These are phyloP conservation scores for Globisporangium viniferum DNA, from an alignment of 352 stramenopile genomes.

Conservation along the genomic window DNA sequence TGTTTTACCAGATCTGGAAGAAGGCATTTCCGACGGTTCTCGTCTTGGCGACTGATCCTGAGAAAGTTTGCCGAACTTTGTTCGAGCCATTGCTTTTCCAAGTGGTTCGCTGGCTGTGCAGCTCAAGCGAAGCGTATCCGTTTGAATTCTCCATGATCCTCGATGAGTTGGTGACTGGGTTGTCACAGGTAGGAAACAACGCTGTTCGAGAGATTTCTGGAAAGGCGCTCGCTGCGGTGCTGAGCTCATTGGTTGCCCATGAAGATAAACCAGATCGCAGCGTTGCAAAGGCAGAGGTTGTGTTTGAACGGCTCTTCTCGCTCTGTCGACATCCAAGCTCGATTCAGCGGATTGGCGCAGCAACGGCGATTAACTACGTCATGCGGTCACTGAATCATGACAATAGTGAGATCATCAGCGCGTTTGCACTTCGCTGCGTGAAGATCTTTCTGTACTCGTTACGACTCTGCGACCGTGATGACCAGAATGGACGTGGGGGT, in stretches of 20 bases:
- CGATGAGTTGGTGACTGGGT: constrained; percentile 48
- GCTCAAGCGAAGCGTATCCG: constrained; percentile 48
- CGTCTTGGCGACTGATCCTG: constrained; percentile 53
- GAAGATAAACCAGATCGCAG: constrained; percentile 9
- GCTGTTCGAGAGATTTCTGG: constrained; percentile 61
- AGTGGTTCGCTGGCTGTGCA: constrained; percentile 64
- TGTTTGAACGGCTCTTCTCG: constrained; percentile 76
- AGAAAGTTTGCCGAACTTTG: constrained; percentile 66
- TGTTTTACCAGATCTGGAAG: constrained; percentile 60
- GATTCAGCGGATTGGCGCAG: constrained; percentile 59
- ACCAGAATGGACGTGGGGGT: constrained; percentile 23
- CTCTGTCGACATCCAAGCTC: constrained; percentile 61
- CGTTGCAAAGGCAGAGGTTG: constrained; percentile 30
- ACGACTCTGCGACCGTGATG: constrained; percentile 52
- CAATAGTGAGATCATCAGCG: constrained; percentile 39
- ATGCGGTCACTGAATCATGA: constrained; percentile 63
- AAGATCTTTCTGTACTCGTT: constrained; percentile 67
- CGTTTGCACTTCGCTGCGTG: constrained; percentile 59
- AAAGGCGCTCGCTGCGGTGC: constrained; percentile 49
- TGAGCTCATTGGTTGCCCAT: constrained; percentile 46
- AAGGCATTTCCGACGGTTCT: constrained; percentile 49
- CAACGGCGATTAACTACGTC: constrained; percentile 65
- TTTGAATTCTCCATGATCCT: constrained; percentile 68
- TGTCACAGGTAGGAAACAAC: constrained; percentile 49
- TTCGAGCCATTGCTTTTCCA: constrained; percentile 79